phyloP scores from a whole-genome alignment of 495 filamentous ascomycete species.

The Acidiella bohemica region DNA sequence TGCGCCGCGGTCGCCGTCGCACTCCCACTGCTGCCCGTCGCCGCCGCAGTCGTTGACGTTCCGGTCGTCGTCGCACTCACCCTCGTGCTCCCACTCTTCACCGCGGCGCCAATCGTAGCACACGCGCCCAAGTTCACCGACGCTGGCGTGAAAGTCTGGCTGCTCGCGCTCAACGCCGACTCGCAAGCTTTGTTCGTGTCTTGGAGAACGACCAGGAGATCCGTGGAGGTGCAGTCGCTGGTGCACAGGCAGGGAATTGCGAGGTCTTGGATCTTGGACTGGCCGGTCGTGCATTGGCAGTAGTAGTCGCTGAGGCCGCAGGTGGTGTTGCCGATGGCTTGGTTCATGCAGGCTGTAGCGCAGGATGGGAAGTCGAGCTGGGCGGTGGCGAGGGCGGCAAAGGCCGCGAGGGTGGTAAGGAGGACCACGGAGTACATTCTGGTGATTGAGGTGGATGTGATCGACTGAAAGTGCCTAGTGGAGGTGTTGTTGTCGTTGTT shows the following conservation, averaged over 20 bases:
- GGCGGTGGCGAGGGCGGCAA: constrained; percentile 2
- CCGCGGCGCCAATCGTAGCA: constrained; percentile 7
- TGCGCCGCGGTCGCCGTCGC: constrained; percentile 1
- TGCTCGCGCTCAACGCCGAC: constrained; percentile 1
- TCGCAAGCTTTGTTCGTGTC: constrained; percentile 12
- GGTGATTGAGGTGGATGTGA: no score
- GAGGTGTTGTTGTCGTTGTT: no score
- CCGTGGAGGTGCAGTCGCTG: constrained; percentile 7
- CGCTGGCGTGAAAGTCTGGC: constrained; percentile 5
- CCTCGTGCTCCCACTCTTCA: constrained; percentile 4
- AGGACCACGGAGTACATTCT: neutral
- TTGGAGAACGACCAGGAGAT: constrained; percentile 3
- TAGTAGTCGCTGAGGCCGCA: constrained; percentile 21
- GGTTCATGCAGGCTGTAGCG: constrained; percentile 19
- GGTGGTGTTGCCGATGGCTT: constrained; percentile 19
- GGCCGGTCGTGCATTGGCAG: constrained; percentile 28
- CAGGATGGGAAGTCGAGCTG: constrained; percentile 7
- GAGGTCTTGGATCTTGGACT: constrained; percentile 14
- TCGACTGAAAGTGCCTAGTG: no score
- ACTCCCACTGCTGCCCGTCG: constrained; percentile 6
- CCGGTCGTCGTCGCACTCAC: constrained; percentile 4
- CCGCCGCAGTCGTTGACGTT: neutral
- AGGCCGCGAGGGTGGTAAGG: neutral
- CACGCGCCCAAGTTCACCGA: constrained; percentile 1
- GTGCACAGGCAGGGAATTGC: constrained; percentile 20